Base-by-base conservation (phyloP, 495 filamentous ascomycete genomes). In the Acidiella bohemica region DNA sequence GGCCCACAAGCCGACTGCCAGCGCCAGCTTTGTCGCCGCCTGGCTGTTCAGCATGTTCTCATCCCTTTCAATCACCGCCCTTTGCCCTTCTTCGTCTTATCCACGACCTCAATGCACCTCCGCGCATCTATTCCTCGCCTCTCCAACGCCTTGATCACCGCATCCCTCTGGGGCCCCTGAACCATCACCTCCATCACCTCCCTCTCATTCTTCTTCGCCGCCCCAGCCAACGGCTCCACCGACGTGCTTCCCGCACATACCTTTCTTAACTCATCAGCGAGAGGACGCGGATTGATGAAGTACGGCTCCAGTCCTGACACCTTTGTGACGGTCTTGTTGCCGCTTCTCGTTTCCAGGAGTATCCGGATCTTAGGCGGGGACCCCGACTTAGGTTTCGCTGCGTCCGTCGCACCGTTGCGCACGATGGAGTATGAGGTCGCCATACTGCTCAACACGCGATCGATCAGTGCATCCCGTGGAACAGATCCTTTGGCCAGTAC, bases 251-350 rank as follows among this genome's bases (percentile, higher is more conserved):
- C 73, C 2, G 80, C 79, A 56, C 79, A 84, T 29, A 71, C 71
- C 59, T 76, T 81, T 55, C 78, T 67, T 40, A 84, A 55, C 52
- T 83, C 79, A 42, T 81, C 80, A 0, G 78, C 78, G 40, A 83
- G 54, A 2, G 67, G 47, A 25, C 61, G 67, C 0, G 80, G 74
- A 4, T 70, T 67, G 30, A 84, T 69, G 11, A 68, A 67, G 43
- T 77, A 82, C 1, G 68, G 53, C 43, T 84, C 79, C 14, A 84
- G 47, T 4, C 72, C 74, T 12, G 61, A 67, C 1, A 81, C 60
- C 44, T 72, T 76, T 1, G 79, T 83, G 5, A 79, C 69, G 2
- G 70, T 75, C 58, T 83, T 84, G 22, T 71, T 76, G 10, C 76
- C 77, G n/a, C 69, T 71, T 2, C 78, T 66, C 21, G 72, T 78